Evolutionary conservation across 1,284 basidiomycete species (phyloP).

Genomic region (Boletellus dicymbophilus): DNA sequence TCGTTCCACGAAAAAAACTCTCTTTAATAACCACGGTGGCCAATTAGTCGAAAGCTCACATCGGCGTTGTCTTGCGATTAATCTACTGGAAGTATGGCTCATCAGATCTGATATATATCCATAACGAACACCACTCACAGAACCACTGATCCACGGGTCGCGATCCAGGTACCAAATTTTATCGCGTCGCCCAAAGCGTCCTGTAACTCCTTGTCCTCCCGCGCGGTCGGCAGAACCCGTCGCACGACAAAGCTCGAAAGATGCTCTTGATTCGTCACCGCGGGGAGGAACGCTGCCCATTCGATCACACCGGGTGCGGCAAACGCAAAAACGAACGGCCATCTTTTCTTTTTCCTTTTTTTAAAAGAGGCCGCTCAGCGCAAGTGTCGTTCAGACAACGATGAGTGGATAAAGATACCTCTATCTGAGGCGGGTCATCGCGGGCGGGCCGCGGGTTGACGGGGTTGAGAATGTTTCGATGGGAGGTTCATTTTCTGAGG

Average conservation of each 20-base stretch:
- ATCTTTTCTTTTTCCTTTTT: too few relatives aligned
- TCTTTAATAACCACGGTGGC: conserved; percentile 57
- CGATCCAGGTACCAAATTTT: conserved; percentile 78
- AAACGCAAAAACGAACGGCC: conserved; percentile 60
- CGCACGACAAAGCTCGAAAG: conserved; percentile 75
- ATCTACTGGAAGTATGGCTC: conserved; percentile 44
- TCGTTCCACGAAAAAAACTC: not conserved
- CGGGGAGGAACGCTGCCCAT: conserved; percentile 69
- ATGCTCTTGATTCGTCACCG: conserved; percentile 75
- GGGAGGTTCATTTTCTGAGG: conserved; percentile 19
- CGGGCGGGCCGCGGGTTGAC: conserved; percentile 35
- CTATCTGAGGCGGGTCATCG: conserved; percentile 45
- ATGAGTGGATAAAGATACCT: conserved; percentile 35
- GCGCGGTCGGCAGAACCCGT: conserved; percentile 60
- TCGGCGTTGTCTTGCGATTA: conserved; percentile 75
- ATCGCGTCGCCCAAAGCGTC: conserved; percentile 67
- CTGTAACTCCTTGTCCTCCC: conserved; percentile 49
- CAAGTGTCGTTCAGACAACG: too few relatives aligned
- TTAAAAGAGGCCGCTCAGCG: too few relatives aligned
- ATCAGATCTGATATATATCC: not conserved
- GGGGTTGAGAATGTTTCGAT: conserved; percentile 34
- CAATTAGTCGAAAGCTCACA: conserved; percentile 72
- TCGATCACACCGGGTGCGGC: conserved; percentile 54
- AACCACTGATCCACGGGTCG: conserved; percentile 69
- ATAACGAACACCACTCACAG: conserved; percentile 45